Conservation (phyloP, 805 yeast genomes). For the Suhomyces canberraensis region DNA sequence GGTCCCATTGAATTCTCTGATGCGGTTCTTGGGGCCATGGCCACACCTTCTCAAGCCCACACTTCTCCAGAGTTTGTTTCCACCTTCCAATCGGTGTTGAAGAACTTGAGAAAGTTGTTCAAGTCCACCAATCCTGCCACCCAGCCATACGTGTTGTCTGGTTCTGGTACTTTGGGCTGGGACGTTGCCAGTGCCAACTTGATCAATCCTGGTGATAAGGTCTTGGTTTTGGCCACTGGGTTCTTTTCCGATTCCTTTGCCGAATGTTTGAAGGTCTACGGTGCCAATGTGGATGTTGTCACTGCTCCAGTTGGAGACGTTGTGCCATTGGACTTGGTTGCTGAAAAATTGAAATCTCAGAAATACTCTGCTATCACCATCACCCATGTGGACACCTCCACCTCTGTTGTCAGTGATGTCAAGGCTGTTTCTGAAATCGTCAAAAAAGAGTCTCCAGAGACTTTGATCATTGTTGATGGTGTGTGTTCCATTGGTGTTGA, state of each 20-base stretch:
- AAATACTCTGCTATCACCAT: conserved; percentile 71
- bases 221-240: conserved; percentile 84
- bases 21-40: conserved; percentile 72
- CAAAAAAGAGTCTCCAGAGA: conserved; percentile 65
- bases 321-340: conserved; percentile 56
- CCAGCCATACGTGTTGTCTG: conserved; percentile 80
- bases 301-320: conserved; percentile 72
- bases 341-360: conserved; percentile 48
- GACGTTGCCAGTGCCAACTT: conserved; percentile 82
- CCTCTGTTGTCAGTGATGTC: conserved; percentile 84
- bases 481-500: conserved; percentile 95
- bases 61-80: conserved; percentile 79
- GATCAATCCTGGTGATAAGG: conserved; percentile 60
- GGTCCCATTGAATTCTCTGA: conserved; percentile 87
- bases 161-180: conserved; percentile 96
- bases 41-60: conserved; percentile 84
- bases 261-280: conserved; percentile 68
- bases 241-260: conserved; percentile 83
- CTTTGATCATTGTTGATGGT: conserved; percentile 85
- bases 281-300: conserved; percentile 70
- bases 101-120: conserved; percentile 70
- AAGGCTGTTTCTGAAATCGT: conserved; percentile 59
- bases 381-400: conserved; percentile 95
- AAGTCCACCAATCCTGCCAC: conserved; percentile 61
- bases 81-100: conserved; percentile 67